Percentiles rank a stretch among this genome's conserved stretches.
Conservation (phyloP, 176 grass and related monocot genomes). For the Oryza meyeriana region DNA sequence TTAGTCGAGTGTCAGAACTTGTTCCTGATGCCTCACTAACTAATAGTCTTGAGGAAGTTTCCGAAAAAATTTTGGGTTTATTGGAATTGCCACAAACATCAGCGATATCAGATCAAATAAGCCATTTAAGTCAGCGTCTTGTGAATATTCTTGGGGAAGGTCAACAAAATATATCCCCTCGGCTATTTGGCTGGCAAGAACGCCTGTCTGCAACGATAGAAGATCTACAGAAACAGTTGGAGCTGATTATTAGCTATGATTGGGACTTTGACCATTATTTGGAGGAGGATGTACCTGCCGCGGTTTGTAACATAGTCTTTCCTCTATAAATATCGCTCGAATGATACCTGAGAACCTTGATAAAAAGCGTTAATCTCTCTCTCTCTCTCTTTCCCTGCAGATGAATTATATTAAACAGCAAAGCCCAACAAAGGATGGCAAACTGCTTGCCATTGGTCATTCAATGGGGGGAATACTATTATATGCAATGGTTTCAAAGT, state of each 20-base stretch:
- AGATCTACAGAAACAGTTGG: slow-evolving; percentile 88
- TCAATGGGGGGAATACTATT: slow-evolving; percentile 94
- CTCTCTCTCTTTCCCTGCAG: slow-evolving; percentile 44
- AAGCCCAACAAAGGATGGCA: slow-evolving; percentile 63
- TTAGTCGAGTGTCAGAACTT: slow-evolving; percentile 75
- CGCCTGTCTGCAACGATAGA: slow-evolving; percentile 70
- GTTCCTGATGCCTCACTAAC: slow-evolving; percentile 58
- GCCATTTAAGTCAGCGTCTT: slow-evolving; percentile 72
- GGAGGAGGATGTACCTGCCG: slow-evolving; percentile 90
- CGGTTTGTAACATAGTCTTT: slow-evolving; percentile 61
- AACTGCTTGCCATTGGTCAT: slow-evolving; percentile 89
- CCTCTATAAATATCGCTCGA: not conserved
- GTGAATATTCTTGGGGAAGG: slow-evolving; percentile 81
- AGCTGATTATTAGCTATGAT: slow-evolving; percentile 80
- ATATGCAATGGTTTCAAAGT: slow-evolving; percentile 85
- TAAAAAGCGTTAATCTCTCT: slow-evolving; percentile 5
- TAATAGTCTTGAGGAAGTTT: slow-evolving; percentile 61
- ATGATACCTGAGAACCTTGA: slow-evolving; percentile 9
- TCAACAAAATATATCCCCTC: slow-evolving; percentile 73
- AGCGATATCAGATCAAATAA: slow-evolving; percentile 73
- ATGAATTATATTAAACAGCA: slow-evolving; percentile 91
- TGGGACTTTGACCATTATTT: slow-evolving; percentile 97
- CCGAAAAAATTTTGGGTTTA: slow-evolving; percentile 58
- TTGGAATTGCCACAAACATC: slow-evolving; percentile 76
- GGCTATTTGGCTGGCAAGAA: slow-evolving; percentile 89